Conservation (phyloP, 306 rosid species). For the Lathyrus tuberosus region DNA sequence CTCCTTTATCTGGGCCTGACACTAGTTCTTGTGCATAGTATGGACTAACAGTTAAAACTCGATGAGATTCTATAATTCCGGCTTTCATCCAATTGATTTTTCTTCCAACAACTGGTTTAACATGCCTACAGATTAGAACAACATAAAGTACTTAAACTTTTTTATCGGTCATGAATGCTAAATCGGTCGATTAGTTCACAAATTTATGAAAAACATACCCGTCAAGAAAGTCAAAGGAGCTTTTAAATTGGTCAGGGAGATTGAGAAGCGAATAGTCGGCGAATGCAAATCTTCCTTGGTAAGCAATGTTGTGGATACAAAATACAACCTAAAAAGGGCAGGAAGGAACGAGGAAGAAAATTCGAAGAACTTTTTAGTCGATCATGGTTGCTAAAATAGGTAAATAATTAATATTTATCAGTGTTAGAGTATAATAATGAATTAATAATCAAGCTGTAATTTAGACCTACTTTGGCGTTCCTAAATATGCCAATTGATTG, state of each 20-base stretch:
- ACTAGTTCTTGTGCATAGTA: slow-evolving; percentile 70
- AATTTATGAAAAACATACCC: slow-evolving; percentile 54
- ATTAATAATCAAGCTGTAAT: slow-evolving; percentile 1
- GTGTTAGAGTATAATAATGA: too few species aligned
- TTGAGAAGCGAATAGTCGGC: slow-evolving; percentile 59
- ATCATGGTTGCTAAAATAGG: too few species aligned
- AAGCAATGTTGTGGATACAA: slow-evolving; percentile 87
- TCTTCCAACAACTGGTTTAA: slow-evolving; percentile 67
- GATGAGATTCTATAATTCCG: slow-evolving; percentile 62
- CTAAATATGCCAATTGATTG: slow-evolving; percentile 57
- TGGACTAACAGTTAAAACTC: slow-evolving; percentile 76
- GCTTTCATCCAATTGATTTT: slow-evolving; percentile 88
- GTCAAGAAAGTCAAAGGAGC: slow-evolving; percentile 82
- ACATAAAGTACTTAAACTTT: slow-evolving; percentile 15
- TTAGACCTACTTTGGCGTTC: slow-evolving; percentile 62
- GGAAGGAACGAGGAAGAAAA: too few species aligned
- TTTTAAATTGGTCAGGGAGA: slow-evolving; percentile 61
- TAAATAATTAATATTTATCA: not conserved
- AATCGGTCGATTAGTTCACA: not conserved
- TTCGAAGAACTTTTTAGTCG: too few species aligned
- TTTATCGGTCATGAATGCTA: not conserved
- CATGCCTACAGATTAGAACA: slow-evolving; percentile 51
- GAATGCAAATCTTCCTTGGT: slow-evolving; percentile 78
- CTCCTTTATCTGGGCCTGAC: slow-evolving; percentile 66
- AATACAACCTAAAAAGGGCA: slow-evolving; percentile 60